Base-by-base conservation (phyloP, 2,329 filamentous ascomycete genomes). In the Talaromyces islandicus region DNA sequence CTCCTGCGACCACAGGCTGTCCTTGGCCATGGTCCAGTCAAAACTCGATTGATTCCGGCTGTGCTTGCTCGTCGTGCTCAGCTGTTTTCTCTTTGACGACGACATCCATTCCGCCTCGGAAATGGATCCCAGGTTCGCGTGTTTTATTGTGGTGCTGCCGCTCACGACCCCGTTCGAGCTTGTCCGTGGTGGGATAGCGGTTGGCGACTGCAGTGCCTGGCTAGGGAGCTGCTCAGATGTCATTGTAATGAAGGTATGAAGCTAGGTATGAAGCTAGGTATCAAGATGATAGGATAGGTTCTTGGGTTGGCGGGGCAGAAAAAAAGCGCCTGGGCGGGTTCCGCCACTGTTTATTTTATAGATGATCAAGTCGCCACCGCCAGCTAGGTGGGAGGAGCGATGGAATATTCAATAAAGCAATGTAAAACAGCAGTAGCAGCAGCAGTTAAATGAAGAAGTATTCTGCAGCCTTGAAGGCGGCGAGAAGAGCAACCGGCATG, bases 151-250 rank as follows among this genome's bases (percentile, higher is more conserved):
- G 67, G 67, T 68, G 58, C 61, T 58, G 32, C 67, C 64, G 67
- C 73, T 75, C 63, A 68, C 65, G 63, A 81, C 78, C 64, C 81
- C 80, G 60, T 83, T 85, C 1, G 88, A 90, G 59, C 89, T 91
- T 52, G 87, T 91, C 64, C 89, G 84, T 3, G 87, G 86, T 21
- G 90, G 89, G 59, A 92, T 91, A 41, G 82, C 80, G 72, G 85
- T 86, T 58, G 87, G 86, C n/a, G 82, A 83, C 60, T 78, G 77
- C 57, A 80, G 73, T 62, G 73, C 71, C 21, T 48, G 59, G 24
- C 24, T 29, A 5, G n/a, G 24, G 48, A 12, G 4, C 1, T 52
- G 21, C 9, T 52, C 48, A 1, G 48, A 52, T 17, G 48, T 21
- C 48, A 52, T 52, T 46, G 7, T 24, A 46, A 46, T 12, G 43